phyloP scores from a whole-genome alignment of 306 rosid species.

The Vigna reflexopilosa region DNA sequence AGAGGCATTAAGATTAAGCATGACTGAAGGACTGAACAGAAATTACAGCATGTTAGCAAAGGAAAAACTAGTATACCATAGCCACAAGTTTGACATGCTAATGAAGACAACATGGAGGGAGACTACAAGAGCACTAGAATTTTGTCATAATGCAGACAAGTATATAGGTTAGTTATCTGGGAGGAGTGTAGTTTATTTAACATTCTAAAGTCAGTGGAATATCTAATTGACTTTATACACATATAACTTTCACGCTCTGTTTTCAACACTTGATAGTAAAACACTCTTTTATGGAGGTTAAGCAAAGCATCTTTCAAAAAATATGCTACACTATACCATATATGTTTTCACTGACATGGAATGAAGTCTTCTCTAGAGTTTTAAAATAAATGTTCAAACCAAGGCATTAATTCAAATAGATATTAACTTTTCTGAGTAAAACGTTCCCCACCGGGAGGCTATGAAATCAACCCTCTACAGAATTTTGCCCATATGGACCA shows the following conservation, averaged over 20 bases:
- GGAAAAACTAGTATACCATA: conserved; percentile 25
- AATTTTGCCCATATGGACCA: conserved; percentile 24
- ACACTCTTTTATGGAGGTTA: conserved; percentile 11
- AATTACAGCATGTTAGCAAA: not conserved
- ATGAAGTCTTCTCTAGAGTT: not conserved
- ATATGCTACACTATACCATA: conserved; percentile 23
- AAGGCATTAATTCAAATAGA: conserved; percentile 2
- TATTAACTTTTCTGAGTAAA: conserved; percentile 24
- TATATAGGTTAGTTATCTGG: not conserved
- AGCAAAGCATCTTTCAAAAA: conserved; percentile 19
- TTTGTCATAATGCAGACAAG: conserved; percentile 20
- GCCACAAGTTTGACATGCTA: conserved; percentile 36
- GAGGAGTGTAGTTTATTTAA: conserved; percentile 5
- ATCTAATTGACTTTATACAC: conserved; percentile 14
- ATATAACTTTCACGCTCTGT: not conserved
- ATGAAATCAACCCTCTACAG: conserved; percentile 28
- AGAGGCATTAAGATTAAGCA: conserved; percentile 26
- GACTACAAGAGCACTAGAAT: conserved; percentile 19
- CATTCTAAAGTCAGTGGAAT: not conserved
- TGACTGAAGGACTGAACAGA: not conserved
- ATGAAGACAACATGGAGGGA: not conserved
- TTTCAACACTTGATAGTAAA: conserved; percentile 21
- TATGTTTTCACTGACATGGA: conserved; percentile 22
- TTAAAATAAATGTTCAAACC: conserved; percentile 4
- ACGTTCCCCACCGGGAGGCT: conserved; percentile 12